Evolutionary conservation across 176 grass and related monocot genomes (phyloP).

Genomic region (Cenchrus americanus): DNA sequence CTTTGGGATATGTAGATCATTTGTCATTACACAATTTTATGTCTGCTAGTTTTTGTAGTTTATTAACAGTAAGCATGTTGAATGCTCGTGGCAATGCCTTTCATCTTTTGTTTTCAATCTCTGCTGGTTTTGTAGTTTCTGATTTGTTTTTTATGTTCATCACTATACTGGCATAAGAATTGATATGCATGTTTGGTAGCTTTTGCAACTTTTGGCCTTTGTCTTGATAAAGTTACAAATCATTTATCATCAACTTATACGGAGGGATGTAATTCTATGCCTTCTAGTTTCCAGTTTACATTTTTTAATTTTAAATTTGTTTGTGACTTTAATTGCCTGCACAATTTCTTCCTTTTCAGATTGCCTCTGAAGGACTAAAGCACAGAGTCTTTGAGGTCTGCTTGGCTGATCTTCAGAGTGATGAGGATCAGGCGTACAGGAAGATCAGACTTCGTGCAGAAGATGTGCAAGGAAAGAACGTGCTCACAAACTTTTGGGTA

Average conservation of each 20-base stretch:
- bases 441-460: constrained; percentile 82
- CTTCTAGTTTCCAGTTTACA: background rate
- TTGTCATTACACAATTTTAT: background rate
- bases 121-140: background rate
- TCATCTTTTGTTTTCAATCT: background rate
- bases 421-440: constrained; percentile 77
- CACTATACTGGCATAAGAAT: background rate
- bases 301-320: too few relatives aligned
- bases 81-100: background rate
- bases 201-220: background rate
- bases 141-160: background rate
- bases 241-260: background rate
- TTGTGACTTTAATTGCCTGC: too few relatives aligned
- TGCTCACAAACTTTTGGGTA: constrained; percentile 88
- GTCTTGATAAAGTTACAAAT: background rate
- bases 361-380: constrained; percentile 80
- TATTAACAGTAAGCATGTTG: background rate
- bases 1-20: background rate
- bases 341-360: constrained; percentile 43
- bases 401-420: constrained; percentile 73
- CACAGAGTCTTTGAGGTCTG: constrained; percentile 85
- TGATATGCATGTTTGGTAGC: background rate
- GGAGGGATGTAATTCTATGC: background rate
- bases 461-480: constrained; percentile 79
- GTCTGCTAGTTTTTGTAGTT: background rate